Evolutionary conservation across 2,329 filamentous ascomycete species (phyloP), one percentile per base, ranked within the genome.

Genomic region (Cladosporium sp.): DNA sequence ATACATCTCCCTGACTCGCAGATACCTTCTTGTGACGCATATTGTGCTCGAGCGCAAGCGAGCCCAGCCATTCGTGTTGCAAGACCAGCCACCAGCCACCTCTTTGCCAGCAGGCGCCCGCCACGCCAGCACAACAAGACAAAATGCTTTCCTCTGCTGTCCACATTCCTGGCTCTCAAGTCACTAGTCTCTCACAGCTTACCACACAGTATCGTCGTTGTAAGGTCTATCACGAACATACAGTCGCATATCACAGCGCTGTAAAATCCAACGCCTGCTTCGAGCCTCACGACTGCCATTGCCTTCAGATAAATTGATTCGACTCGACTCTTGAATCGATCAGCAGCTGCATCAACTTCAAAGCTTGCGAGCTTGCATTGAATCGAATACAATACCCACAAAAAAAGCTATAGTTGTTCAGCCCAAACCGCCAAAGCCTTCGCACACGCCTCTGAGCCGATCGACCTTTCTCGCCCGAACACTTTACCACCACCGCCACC

Each of bases 401-500:
- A 30, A 45, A 28, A 15, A 1, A 28, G n/a, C n/a, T n/a, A 22
- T 30, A 14, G 14, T 30, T 9, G 30, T 34, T 17, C 25, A 4
- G 22, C 42, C 5, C 5, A 47, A 15, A 12, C 11, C 25, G n/a
- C 25, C 7, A 5, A 43, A 20, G 0, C 12, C 22, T n/a, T n/a
- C 51, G 12, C 25, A 39, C 19, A 17, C 34, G n/a, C 43, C 43
- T 63, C 50, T 50, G 38, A 58, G 36, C 47, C 25, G n/a, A 38
- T 25, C 60, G 47, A 51, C 52, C 37, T 51, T 25, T 12, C 28
- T 34, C 49, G n/a, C 8, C 45, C 36, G 39, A n/a, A 49, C 30
- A 37, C 49, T 8, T 38, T 25, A 47, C 25, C 34, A 36, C 58
- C 28, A 60, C 55, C 59, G 50, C 61, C 63, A 76, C 52, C 47